Evolutionary conservation across 1,139 yeast genomes (phyloP).

Genomic region (Nakaseomyces glabratus): DNA sequence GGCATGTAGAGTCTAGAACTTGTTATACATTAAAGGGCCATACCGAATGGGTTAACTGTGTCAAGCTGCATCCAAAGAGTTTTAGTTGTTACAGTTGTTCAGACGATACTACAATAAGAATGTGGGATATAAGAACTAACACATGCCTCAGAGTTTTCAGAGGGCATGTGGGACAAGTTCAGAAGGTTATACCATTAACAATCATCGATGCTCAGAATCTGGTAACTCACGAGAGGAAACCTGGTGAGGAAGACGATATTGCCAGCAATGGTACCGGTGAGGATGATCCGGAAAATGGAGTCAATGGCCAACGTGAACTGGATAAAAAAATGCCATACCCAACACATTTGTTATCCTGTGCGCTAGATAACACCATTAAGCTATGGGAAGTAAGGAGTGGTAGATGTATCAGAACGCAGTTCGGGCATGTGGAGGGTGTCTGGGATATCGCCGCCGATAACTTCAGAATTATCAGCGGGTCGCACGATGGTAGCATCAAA

Average conservation of each 20-base stretch:
- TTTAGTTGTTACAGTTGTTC: constrained; percentile 77
- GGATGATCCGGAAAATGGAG: constrained; percentile 7
- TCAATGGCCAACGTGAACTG: constrained; percentile 8
- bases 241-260: constrained; percentile 11
- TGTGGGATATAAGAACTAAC: constrained; percentile 88
- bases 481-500: constrained; percentile 82
- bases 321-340: constrained; percentile 41
- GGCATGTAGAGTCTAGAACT: constrained; percentile 92
- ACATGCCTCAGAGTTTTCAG: constrained; percentile 64
- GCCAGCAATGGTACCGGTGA: constrained; percentile 9
- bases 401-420: constrained; percentile 81
- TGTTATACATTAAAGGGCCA: constrained; percentile 92
- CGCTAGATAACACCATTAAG: constrained; percentile 88
- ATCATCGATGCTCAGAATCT: constrained; percentile 37
- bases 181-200: constrained; percentile 76
- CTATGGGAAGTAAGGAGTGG: constrained; percentile 87
- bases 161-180: constrained; percentile 72
- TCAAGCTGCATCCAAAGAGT: constrained; percentile 72
- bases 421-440: constrained; percentile 96
- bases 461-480: constrained; percentile 86
- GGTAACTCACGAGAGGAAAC: constrained; percentile 30
- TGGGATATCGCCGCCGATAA: constrained; percentile 96
- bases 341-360: constrained; percentile 76
- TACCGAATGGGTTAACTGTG: constrained; percentile 84
- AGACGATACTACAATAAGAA: constrained; percentile 83